Conservation (phyloP, 1,284 basidiomycete genomes). For the Rugosomyces carneus region DNA sequence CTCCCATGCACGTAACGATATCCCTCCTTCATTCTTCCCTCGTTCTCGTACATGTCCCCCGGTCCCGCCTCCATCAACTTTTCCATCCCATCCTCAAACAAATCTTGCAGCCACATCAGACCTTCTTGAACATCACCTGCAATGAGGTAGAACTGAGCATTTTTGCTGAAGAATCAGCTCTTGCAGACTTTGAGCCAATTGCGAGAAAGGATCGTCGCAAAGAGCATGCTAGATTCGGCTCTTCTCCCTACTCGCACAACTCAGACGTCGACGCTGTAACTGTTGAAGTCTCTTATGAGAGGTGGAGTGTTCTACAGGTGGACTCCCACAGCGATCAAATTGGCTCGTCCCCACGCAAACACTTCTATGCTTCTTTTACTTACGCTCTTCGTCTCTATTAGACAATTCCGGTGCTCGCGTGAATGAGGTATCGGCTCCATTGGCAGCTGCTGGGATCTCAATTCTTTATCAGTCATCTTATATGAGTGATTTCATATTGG, state of each 20-base stretch:
- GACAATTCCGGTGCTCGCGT: constrained; percentile 70
- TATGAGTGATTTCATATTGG: constrained; percentile 81
- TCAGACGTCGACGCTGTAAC: constrained; percentile 35
- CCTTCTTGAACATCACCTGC: constrained; percentile 68
- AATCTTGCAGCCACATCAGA: constrained; percentile 57
- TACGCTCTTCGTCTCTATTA: constrained; percentile 21
- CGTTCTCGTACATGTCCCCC: constrained; percentile 66
- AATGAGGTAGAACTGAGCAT: constrained; percentile 71
- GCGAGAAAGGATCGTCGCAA: constrained; percentile 51
- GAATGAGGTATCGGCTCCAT: constrained; percentile 70
- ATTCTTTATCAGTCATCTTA: constrained; percentile 84
- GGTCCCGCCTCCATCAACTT: constrained; percentile 52
- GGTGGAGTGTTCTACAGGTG: constrained; percentile 71
- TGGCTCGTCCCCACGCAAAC: constrained; percentile 33
- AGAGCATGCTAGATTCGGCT: constrained; percentile 34
- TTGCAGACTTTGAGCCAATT: constrained; percentile 56
- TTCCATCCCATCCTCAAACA: constrained; percentile 60
- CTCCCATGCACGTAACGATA: constrained; percentile 48
- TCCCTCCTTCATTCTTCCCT: constrained; percentile 64
- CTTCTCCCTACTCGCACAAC: constrained; percentile 21
- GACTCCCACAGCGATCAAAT: constrained; percentile 65
- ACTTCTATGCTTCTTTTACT: constrained; percentile 5
- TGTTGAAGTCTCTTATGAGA: constrained; percentile 65
- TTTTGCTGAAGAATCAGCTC: constrained; percentile 55
- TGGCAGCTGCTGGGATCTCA: constrained; percentile 75